Evolutionary conservation across 176 grass and related monocot species (phyloP), one percentile per base, ranked within the genome.

Genomic region (Lolium perenne): DNA sequence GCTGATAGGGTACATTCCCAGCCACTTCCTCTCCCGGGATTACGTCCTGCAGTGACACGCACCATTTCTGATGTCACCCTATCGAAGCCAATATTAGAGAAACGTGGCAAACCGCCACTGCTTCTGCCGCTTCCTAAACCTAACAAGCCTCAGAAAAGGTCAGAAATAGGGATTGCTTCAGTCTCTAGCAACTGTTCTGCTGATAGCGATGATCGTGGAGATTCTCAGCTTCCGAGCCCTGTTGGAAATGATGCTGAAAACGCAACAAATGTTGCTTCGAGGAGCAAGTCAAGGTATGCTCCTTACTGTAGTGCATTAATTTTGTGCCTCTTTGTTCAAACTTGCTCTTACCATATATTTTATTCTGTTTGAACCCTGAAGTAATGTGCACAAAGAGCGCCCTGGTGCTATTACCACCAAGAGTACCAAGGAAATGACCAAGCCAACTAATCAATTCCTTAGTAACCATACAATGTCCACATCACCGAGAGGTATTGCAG

Each of bases 151-250:
- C 46, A 47, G 46, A 47, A 47, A 47, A 47, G 46, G 46, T 9
- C 46, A 47, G 46, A 47, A 47, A 47, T 47, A 47, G 46, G 10
- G 46, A 47, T 47, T 81, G 94, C 90, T 88, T 96, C 92, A 80
- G 79, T 91, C 70, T 96, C 92, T 66, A 94, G 92, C 85, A 99
- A 96, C 78, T 99, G 92, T 88, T 99, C 97, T 49, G 76, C 71
- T 76, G 94, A 99, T 86, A 94, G 85, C 76, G 97, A 99, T 78
- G 94, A 93, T 17, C 92, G 74, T 75, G 90, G 68, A 53, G 93
- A 93, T 78, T 94, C 92, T 78, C 97, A 96, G 85, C 88, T 94
- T 88, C 94, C 87, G 9, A 96, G 94, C 47, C 94, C 97, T 88
- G 90, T 80, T 41, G 94, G 92, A 57, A 94, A 92, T 80, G 97